Evolutionary conservation across 1,284 basidiomycete genomes (phyloP).

Genomic region (Cutaneotrichosporon cavernicola): DNA sequence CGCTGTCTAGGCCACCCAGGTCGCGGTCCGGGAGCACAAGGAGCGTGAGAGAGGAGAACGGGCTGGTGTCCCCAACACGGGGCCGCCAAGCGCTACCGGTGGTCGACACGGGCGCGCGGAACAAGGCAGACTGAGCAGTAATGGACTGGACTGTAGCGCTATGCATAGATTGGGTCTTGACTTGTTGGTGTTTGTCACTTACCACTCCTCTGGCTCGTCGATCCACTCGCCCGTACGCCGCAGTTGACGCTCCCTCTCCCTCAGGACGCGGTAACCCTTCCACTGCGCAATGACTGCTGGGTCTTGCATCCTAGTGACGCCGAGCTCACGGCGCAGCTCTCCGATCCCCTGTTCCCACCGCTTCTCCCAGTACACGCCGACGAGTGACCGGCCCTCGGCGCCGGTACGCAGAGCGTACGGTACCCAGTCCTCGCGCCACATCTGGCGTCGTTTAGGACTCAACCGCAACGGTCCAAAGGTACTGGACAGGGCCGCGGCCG

Average conservation of each 20-base stretch:
- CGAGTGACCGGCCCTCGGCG: conserved; percentile 67
- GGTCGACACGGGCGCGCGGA: not conserved
- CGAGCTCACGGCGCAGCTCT: conserved; percentile 76
- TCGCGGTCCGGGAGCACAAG: not conserved
- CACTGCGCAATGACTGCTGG: conserved; percentile 47
- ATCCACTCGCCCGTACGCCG: conserved; percentile 50
- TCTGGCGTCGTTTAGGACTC: conserved; percentile 32
- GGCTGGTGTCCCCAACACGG: not conserved
- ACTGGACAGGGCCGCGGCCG: conserved; percentile 80
- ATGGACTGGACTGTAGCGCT: not conserved
- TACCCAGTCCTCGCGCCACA: conserved; percentile 65
- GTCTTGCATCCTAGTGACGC: conserved; percentile 57
- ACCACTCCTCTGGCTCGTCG: conserved; percentile 53
- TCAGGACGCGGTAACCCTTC: conserved; percentile 52
- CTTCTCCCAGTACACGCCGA: conserved; percentile 94
- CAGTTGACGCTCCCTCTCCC: conserved; percentile 49
- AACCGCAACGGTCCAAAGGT: conserved; percentile 62
- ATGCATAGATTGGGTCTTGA: not conserved
- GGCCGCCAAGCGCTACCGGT: not conserved
- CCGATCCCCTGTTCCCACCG: conserved; percentile 81
- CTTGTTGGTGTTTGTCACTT: not conserved
- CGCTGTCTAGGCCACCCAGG: conserved; percentile 7
- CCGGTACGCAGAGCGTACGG: conserved; percentile 88
- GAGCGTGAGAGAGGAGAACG: not conserved
- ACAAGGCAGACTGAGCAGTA: conserved; percentile 6